phyloP scores from a whole-genome alignment of 371 early-diverging fungal genomes.

The Neoconidiobolus thromboides region DNA sequence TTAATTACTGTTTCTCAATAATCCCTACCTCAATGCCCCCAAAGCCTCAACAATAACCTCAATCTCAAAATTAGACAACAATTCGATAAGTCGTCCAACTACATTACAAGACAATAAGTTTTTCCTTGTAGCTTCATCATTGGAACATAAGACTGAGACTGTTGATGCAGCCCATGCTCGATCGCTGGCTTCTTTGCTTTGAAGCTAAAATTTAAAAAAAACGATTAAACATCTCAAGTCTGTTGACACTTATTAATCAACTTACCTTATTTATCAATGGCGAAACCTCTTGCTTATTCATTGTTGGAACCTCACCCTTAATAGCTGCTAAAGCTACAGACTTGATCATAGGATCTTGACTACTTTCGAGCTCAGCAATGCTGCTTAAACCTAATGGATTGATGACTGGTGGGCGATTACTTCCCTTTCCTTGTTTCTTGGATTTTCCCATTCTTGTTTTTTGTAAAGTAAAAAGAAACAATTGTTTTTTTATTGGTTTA shows the following conservation, averaged over 20 bases:
- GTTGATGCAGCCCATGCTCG: slow-evolving; percentile 80
- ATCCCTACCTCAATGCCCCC: slow-evolving; percentile 43
- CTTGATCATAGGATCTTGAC: not conserved
- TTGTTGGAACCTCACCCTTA: not conserved
- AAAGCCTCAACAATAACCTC: slow-evolving; percentile 59
- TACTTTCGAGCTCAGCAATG: too few relatives aligned
- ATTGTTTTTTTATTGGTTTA: too few relatives aligned
- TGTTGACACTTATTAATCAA: not conserved
- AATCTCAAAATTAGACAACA: slow-evolving; percentile 41
- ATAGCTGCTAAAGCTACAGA: not conserved
- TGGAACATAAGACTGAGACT: slow-evolving; percentile 49
- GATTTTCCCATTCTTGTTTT: too few relatives aligned
- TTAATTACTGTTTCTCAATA: not conserved
- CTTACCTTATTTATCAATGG: slow-evolving; percentile 6
- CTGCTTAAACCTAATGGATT: too few relatives aligned
- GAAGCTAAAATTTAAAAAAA: slow-evolving; percentile 20
- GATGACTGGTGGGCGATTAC: too few relatives aligned
- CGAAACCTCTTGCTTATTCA: not conserved
- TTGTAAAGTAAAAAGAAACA: too few relatives aligned
- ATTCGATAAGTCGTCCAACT: slow-evolving; percentile 38
- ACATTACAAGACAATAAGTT: slow-evolving; percentile 49
- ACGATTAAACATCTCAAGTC: not conserved
- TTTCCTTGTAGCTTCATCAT: slow-evolving; percentile 36
- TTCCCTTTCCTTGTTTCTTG: too few relatives aligned
- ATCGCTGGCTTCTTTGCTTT: slow-evolving; percentile 42